Evolutionary conservation across 306 rosid genomes (phyloP), one percentile per base, ranked within the genome.

Genomic region (Mimosa pudica): DNA sequence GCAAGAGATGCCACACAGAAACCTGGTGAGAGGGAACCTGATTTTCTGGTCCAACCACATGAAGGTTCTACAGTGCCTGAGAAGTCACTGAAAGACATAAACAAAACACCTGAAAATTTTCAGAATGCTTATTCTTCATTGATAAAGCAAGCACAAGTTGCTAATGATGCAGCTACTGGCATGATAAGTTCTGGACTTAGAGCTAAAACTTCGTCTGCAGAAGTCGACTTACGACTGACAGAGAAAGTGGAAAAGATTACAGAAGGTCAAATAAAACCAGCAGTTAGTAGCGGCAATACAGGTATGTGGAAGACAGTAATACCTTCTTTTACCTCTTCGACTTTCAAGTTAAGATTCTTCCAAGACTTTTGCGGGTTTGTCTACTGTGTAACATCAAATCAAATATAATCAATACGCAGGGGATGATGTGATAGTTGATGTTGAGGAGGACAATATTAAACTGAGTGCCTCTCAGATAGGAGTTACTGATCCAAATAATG

Each of bases 391-490:
- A 68, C 73, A 77, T 36, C 14, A 14, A 24, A 24, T 8, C 11
- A 44, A 46, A 16, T 81, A 30, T 81, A 74, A 30, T 73, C 49
- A 30, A 47, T 46, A 67, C 77, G 78, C 70, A 77, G 86, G 67
- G 35, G 74, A 46, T 63, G 86, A 84, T 68, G 84, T 84, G 81
- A 79, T 84, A 73, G 62, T 87, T 38, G 11, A 0, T 32, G 55
- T 87, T 47, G 84, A 47, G 44, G 5, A 8, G 75, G 87, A 55
- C 42, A 30, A 48, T 57, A 11, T 6, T 74, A 45, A 60, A 78
- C 17, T 70, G 12, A 5, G 54, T 57, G 58, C 78, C 58, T 70
- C 82, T 76, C 82, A 36, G 12, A 49, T 32, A 0, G 76, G 24
- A 46, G 84, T 60, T 67, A 72, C 78, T 72, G 74, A 8, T 57